Conservation (phyloP, 805 yeast genomes). For the Candida schatavii region DNA sequence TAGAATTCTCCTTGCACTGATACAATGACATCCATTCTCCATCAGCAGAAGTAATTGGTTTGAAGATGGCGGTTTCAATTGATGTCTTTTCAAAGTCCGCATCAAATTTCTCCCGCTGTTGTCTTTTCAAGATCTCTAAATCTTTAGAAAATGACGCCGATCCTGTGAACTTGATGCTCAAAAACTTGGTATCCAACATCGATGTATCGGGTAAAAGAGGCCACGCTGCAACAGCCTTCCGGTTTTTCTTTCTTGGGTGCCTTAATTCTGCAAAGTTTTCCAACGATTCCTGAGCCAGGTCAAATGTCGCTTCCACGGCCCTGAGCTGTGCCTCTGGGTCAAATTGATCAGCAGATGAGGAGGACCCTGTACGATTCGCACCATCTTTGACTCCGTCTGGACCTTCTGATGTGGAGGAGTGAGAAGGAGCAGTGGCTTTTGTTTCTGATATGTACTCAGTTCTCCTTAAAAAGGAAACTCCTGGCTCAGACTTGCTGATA, state of each 20-base stretch:
- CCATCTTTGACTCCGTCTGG: conserved; percentile 17
- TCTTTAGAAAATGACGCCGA: conserved; percentile 49
- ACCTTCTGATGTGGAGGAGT: conserved; percentile 8
- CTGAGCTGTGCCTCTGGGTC: conserved; percentile 64
- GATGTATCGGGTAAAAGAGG: conserved; percentile 86
- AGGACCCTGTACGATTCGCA: too few species aligned
- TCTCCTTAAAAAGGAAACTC: conserved; percentile 84
- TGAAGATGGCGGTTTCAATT: conserved; percentile 61
- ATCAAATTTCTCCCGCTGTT: conserved; percentile 25
- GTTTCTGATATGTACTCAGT: conserved; percentile 87
- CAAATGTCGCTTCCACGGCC: conserved; percentile 79
- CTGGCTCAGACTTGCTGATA: conserved; percentile 41
- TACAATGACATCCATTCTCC: conserved; percentile 72
- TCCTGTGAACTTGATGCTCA: conserved; percentile 60
- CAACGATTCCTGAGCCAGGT: conserved; percentile 48
- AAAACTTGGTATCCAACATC: conserved; percentile 77
- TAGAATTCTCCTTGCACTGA: conserved; percentile 24
- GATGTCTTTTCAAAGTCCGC: conserved; percentile 32
- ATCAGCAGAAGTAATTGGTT: conserved; percentile 68
- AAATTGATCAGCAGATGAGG: conserved; percentile 22
- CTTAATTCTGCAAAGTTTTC: conserved; percentile 44
- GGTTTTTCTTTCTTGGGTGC: conserved; percentile 76
- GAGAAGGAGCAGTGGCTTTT: conserved; percentile 25
- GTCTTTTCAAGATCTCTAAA: conserved; percentile 25
- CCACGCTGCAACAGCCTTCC: conserved; percentile 77